Conservation (phyloP, 495 filamentous ascomycete species). For the Neurospora cerealis region DNA sequence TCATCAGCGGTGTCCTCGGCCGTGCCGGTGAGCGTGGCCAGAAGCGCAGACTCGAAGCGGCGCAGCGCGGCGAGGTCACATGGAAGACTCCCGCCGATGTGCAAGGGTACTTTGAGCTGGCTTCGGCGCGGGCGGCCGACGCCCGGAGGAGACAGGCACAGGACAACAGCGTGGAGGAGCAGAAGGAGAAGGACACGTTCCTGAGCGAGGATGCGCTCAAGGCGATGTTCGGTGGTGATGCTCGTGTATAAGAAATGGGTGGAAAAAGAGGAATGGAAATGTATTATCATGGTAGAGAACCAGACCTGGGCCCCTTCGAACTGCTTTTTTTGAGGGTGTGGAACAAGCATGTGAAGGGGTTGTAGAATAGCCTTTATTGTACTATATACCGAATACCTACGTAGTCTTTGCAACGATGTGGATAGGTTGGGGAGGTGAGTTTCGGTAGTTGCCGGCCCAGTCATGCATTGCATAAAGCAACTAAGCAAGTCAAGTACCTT, state of each 20-base stretch:
- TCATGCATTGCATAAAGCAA: background rate
- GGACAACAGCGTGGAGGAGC: background rate
- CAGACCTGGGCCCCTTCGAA: background rate
- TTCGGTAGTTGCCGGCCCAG: background rate
- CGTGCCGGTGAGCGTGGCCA: slow-evolving; percentile 75
- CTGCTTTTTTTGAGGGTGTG: background rate
- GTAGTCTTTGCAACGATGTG: background rate
- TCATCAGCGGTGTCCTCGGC: slow-evolving; percentile 80
- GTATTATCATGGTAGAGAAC: background rate
- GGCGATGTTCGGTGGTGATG: background rate
- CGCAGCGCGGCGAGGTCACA: slow-evolving; percentile 45
- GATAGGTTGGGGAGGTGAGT: background rate
- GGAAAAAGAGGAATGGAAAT: background rate
- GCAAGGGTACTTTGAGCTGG: slow-evolving; percentile 12
- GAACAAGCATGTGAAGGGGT: background rate
- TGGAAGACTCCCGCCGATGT: slow-evolving; percentile 43
- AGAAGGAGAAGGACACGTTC: background rate
- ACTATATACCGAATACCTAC: background rate
- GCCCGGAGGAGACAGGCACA: background rate
- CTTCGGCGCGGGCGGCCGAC: background rate
- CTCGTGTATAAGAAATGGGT: background rate
- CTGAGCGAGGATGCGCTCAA: background rate
- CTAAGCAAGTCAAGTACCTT: background rate
- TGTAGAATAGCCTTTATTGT: background rate
- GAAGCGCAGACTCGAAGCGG: slow-evolving; percentile 48